Conservation (phyloP, 1,284 basidiomycete species). For the Tremellales sp. region DNA sequence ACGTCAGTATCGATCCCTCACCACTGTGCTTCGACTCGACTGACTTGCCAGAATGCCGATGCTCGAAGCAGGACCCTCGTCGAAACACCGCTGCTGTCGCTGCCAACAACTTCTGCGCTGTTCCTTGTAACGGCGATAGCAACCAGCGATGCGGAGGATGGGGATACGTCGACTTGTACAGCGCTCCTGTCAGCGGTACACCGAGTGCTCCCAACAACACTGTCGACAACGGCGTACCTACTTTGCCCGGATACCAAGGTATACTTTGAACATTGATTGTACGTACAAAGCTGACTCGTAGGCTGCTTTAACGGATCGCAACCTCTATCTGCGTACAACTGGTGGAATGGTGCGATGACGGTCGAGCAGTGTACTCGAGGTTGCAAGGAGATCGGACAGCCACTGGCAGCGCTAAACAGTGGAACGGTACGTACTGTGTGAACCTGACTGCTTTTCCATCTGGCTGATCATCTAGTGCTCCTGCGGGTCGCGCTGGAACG, state of each 20-base stretch:
- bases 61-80: constrained; percentile 4
- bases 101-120: constrained; percentile 9
- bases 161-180: constrained; percentile 7
- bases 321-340: background rate
- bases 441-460: background rate
- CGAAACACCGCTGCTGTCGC: background rate
- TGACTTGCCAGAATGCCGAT: constrained; percentile 3
- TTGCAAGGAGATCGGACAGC: constrained; percentile 6
- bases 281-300: background rate
- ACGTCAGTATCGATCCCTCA: constrained; percentile 3
- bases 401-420: background rate
- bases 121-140: constrained; percentile 10
- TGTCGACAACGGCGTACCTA: background rate
- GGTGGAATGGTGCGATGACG: constrained; percentile 1
- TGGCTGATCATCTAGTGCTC: constrained; percentile 2
- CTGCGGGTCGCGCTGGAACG: constrained; percentile 9
- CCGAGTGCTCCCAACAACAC: background rate
- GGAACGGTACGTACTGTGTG: background rate
- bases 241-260: background rate
- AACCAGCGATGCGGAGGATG: constrained; percentile 6
- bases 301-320: constrained; percentile 7
- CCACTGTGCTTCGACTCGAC: background rate
- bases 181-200: background rate
- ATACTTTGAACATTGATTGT: background rate
- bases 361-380: constrained; percentile 1